Evolutionary conservation across 2,329 filamentous ascomycete genomes (phyloP), one percentile per base, ranked within the genome.

Genomic region (Aspergillus viridinutans): DNA sequence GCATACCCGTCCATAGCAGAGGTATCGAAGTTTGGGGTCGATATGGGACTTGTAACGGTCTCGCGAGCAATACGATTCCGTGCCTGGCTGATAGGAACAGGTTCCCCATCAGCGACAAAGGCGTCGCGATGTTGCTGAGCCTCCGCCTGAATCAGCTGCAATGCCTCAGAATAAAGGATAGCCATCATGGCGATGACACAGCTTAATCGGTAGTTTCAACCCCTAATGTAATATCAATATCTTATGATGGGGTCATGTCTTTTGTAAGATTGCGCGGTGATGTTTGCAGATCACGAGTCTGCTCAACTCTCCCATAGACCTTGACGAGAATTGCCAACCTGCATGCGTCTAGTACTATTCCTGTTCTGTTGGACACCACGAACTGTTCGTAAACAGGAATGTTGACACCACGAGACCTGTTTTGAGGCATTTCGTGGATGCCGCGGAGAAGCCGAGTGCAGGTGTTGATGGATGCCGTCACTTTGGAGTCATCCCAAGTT

Each of bases 1-100:
- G 67, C 67, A 50, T 64, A 71, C 1, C 68, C 68, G 42, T 70
- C 68, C 67, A 70, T 69, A 3, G 67, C 67, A 7, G 68, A 70
- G 1, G 69, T 69, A 42, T 71, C 67, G 49, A 61, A 59, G 35
- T 55, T 55, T 7, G 67, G 68, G 1, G 61, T 67, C 3, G 61
- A 59, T 17, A 56, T 50, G 3, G 61, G 57, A 17, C 56, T 56
- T 14, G 14, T 21, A n/a, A 50, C 25, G 49, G 45, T 28, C 4
- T 49, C 26, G 10, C 47, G 26, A 20, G 32, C 32, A 9, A 54
- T 28, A 20, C 55, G 55, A 48, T 54, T 29, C 50, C 50, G 28
- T 8, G 55, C 45, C 20, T 45, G 32, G 14, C 32, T 7, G 14
- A 38, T 17, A n/a, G 14, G 14, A 38, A 38, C 32, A n/a, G 3